phyloP scores from a whole-genome alignment of 169 alveolate genomes.

The Sarcocystis neurona region DNA sequence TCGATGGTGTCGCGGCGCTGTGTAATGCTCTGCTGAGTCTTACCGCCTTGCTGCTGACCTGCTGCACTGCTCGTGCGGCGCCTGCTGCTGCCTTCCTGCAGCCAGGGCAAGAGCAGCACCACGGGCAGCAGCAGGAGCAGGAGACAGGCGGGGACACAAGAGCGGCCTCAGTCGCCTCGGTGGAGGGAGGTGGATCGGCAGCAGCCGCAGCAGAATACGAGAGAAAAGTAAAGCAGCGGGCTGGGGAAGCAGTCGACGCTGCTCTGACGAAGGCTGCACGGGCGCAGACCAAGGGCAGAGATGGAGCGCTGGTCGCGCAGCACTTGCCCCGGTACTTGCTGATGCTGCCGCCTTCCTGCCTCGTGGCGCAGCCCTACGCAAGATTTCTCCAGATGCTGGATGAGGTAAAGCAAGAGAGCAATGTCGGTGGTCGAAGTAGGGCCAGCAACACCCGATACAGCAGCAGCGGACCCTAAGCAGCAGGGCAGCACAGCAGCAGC shows the following conservation, averaged over 20 bases:
- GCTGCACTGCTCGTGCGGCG: constrained; percentile 1
- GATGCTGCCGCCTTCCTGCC: not conserved
- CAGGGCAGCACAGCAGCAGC: no score
- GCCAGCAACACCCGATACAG: no score
- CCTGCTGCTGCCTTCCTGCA: not conserved
- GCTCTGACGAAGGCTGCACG: not conserved
- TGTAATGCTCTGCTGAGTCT: not conserved
- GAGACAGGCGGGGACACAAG: not conserved
- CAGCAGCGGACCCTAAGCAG: no score
- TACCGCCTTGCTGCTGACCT: not conserved
- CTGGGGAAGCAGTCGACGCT: not conserved
- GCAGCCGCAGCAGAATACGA: not conserved
- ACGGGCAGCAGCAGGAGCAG: not conserved
- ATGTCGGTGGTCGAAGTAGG: no score
- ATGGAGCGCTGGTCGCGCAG: not conserved
- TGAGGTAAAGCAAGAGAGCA: not conserved
- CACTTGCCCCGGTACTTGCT: not conserved
- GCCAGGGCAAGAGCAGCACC: not conserved
- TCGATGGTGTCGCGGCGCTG: not conserved
- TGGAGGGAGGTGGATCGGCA: not conserved
- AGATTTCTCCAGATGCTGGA: not conserved
- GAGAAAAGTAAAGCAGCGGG: not conserved
- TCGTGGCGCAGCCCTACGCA: not conserved
- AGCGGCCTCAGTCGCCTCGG: not conserved
- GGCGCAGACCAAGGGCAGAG: not conserved